Evolutionary conservation across 2,329 filamentous ascomycete genomes (phyloP).

Genomic region (Monosporascus sp.): DNA sequence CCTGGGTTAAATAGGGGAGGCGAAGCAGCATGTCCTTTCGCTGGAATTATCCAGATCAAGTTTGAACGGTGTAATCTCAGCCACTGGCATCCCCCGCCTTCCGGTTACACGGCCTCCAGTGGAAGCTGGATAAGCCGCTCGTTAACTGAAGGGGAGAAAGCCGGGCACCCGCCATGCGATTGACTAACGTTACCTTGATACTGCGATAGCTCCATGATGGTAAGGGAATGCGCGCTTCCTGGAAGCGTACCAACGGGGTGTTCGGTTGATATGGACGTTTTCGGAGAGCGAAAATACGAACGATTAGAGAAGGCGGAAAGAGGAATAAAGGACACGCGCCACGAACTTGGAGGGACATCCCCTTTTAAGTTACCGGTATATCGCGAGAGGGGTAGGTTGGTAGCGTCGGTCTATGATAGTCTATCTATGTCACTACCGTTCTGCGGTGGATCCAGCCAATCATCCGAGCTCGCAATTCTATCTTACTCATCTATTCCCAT

Average conservation of each 20-base stretch:
- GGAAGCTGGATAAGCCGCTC: constrained; percentile 2
- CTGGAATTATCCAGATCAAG: constrained; percentile 86
- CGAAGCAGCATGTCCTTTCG: constrained; percentile 81
- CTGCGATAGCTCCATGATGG: constrained; percentile 29
- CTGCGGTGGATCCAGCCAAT: neutral
- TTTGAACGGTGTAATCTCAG: constrained; percentile 39
- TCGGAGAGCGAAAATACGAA: neutral
- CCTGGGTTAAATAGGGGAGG: constrained; percentile 26
- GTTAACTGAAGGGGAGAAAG: constrained; percentile 24
- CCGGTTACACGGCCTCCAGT: constrained; percentile 5
- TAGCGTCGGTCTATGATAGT: neutral
- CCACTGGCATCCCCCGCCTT: constrained; percentile 10
- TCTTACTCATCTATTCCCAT: no score
- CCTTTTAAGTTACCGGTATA: neutral
- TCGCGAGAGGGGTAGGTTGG: neutral
- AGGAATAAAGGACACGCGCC: neutral
- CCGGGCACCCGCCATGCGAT: constrained; percentile 33
- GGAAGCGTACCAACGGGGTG: constrained; percentile 10
- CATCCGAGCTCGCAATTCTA: neutral
- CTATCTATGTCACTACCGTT: neutral
- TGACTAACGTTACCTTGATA: constrained; percentile 37
- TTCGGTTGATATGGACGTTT: neutral
- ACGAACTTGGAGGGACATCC: neutral
- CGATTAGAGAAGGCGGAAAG: neutral
- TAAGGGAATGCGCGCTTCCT: constrained; percentile 11